phyloP scores from a whole-genome alignment of 495 filamentous ascomycete species.

The Xanthoparmelia taractica region DNA sequence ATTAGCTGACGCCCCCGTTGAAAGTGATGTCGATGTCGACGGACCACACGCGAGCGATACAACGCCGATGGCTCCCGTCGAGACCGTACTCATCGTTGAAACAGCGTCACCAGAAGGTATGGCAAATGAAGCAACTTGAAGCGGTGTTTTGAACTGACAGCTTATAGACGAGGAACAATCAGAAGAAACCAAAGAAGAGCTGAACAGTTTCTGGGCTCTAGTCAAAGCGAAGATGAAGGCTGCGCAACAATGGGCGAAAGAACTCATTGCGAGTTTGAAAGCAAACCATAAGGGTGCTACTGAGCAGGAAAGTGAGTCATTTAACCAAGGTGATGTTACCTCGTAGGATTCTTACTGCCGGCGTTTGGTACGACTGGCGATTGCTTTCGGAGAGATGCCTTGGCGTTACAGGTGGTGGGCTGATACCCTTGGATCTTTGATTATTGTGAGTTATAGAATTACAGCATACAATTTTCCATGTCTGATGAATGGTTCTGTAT shows the following conservation, averaged over 20 bases:
- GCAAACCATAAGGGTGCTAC: conserved; percentile 4
- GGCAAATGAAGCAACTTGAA: background rate
- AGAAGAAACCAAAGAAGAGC: conserved; percentile 13
- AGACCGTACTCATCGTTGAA: background rate
- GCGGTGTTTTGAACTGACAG: conserved; percentile 1
- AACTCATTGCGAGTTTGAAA: conserved; percentile 13
- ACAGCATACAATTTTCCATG: background rate
- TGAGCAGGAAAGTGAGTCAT: conserved; percentile 8
- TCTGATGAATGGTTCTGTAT: background rate
- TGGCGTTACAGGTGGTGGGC: conserved; percentile 1
- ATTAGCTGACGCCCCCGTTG: background rate
- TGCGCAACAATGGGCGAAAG: conserved; percentile 22
- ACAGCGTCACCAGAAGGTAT: background rate
- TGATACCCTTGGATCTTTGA: conserved; percentile 17
- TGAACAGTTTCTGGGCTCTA: conserved; percentile 18
- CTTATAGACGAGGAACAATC: conserved; percentile 7
- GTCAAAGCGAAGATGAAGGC: conserved; percentile 22
- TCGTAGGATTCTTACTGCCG: background rate
- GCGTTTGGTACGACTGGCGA: conserved; percentile 3
- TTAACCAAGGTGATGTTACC: conserved; percentile 11
- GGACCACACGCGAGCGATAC: background rate
- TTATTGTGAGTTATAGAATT: background rate
- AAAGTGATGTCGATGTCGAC: background rate
- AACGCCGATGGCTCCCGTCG: background rate
- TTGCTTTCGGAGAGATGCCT: conserved; percentile 1